Conservation (phyloP, 2,329 filamentous ascomycete species). For the Botrytis fragariae region DNA sequence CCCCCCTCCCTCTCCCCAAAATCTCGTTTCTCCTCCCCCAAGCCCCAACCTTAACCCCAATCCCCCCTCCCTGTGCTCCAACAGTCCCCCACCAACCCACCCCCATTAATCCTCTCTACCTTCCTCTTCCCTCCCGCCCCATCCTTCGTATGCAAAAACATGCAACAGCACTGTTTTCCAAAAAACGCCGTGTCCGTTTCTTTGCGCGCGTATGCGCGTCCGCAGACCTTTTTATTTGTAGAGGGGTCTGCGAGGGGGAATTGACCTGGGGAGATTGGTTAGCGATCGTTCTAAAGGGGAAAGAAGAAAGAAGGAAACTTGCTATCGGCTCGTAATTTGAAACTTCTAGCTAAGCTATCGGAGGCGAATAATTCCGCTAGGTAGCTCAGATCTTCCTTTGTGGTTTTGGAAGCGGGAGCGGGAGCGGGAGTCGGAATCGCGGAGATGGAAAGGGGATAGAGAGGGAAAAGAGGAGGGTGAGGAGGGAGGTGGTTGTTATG, state of each 20-base stretch:
- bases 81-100: background rate
- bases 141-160: background rate
- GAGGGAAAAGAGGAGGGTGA: constrained; percentile 4
- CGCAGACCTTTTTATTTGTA: background rate
- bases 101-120: background rate
- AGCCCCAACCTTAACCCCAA: background rate
- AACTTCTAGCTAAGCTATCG: background rate
- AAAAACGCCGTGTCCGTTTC: too few relatives aligned
- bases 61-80: background rate
- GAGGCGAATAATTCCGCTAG: background rate
- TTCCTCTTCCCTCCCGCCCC: background rate
- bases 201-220: background rate
- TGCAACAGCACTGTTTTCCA: background rate
- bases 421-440: constrained; percentile 4
- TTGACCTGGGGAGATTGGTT: background rate
- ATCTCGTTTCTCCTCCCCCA: background rate
- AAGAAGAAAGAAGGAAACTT: background rate
- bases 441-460: background rate
- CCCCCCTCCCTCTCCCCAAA: background rate
- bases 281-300: background rate
- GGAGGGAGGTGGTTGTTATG: constrained; percentile 37
- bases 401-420: background rate
- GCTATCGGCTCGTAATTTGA: constrained; percentile 5
- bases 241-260: background rate
- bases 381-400: constrained; percentile 3